Evolutionary conservation across 2,329 filamentous ascomycete genomes (phyloP), one percentile per base, ranked within the genome.

Genomic region (Trichoderma sp.): DNA sequence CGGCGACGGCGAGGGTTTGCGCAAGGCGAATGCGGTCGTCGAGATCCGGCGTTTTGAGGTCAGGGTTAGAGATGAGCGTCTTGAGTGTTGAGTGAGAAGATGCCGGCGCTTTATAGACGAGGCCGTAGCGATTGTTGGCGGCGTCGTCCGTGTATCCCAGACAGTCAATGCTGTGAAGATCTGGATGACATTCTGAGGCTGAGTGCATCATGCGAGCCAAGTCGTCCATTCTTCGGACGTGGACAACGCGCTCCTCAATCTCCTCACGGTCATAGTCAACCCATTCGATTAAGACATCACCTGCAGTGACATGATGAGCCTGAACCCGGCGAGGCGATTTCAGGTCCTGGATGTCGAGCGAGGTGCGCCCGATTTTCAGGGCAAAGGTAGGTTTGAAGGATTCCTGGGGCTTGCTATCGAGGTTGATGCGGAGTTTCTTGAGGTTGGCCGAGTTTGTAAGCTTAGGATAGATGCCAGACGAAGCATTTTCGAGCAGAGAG

Each of bases 121-220:
- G 80, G 3, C 84, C 83, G 75, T 85, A 85, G 67, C 83, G 82
- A 34, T 73, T 78, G 66, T 77, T 75, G 57, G 75, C 74, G 1
- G 76, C 69, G 72, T 85, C 84, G 74, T 85, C 83, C 5, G 82
- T 81, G 76, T 86, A 86, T 61, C 84, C 84, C 2, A 85, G 76
- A 74, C 84, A 86, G 78, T 86, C 82, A 56, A 85, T 78, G 73
- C 82, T 83, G 76, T 84, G 83, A 8, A 86, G 80, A 72, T 85
- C 84, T 28, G 84, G 84, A 72, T 86, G 83, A 57, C 80, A 79
- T 56, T 80, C 77, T 1, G 83, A 84, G 8, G 82, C 83, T 24
- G 82, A 84, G 76, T 84, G 83, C 78, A 84, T 84, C 82, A 86
- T 84, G 51, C 82, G 79, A 24, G 84, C 83, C 18, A 85, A 80